These are phyloP conservation scores for Osmozyma mogii DNA, from an alignment of 805 yeast genomes.

Conservation along the genomic window DNA sequence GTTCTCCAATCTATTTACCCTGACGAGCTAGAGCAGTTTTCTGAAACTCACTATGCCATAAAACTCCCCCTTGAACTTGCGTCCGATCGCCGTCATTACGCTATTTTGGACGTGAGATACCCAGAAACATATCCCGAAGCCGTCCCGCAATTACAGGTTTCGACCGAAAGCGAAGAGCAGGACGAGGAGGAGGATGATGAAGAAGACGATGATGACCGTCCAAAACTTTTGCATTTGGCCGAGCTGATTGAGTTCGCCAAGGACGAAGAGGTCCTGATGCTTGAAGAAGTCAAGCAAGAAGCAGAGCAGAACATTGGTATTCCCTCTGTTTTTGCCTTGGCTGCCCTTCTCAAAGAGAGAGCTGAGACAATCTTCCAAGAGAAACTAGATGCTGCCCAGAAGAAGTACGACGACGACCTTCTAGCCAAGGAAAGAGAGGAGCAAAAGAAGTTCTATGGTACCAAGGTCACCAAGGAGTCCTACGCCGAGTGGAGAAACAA, in stretches of 20 bases:
- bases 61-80: conserved; percentile 60
- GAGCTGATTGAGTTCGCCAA: conserved; percentile 50
- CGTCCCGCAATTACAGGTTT: conserved; percentile 50
- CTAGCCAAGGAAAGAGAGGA: conserved; percentile 68
- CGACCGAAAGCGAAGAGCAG: conserved; percentile 24
- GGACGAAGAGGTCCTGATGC: conserved; percentile 37
- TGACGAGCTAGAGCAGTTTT: conserved; percentile 58
- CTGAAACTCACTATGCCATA: conserved; percentile 48
- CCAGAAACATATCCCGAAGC: conserved; percentile 80
- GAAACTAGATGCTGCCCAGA: conserved; percentile 49
- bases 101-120: conserved; percentile 56
- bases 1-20: conserved; percentile 89
- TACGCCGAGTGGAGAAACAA: conserved; percentile 62
- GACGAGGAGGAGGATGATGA: conserved; percentile 32
- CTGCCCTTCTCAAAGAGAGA: conserved; percentile 70
- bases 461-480: conserved; percentile 77
- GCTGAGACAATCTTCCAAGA: conserved; percentile 62
- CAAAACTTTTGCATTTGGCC: conserved; percentile 43
- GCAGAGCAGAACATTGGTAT: conserved; percentile 81
- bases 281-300: conserved; percentile 39
- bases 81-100: conserved; percentile 48
- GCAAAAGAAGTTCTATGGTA: conserved; percentile 85
- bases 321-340: conserved; percentile 81
- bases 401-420: conserved; percentile 49
- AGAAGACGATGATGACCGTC: conserved; percentile 15